Evolutionary conservation across 1,139 yeast genomes (phyloP), one percentile per base, ranked within the genome.

Genomic region (Debaryomyces udenii): DNA sequence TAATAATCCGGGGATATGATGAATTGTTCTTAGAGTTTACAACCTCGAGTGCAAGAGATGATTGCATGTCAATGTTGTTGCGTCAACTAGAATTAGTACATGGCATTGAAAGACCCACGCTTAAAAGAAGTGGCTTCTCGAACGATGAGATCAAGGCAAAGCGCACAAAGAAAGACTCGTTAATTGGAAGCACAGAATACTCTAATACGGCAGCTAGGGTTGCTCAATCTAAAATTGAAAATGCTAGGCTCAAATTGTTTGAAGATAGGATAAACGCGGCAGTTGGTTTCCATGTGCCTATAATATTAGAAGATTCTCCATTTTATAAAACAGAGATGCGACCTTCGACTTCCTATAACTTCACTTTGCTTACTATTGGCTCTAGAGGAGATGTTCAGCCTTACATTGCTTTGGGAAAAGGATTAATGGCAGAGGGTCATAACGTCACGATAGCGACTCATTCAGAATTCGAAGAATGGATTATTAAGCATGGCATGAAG

Each of bases 321-420:
- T 68, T 73, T 42, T 61, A 71, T 46, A 75, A 75, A 45, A 76
- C 82, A 0, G 76, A 69, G 40, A 64, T 82, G 20, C 71, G 67
- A 38, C 83, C 89, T 0, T 57, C 70, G 0, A 75, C 77, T 18
- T 66, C 80, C 1, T 76, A 76, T 49, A 78, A 75, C 32, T 78
- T 91, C 53, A 84, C 89, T 0, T 66, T 90, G 41, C 65, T 91
- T 43, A 91, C 98, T 0, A 91, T 91, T 56, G 98, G 98, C 0
- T 88, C 96, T 0, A 71, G 98, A 43, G 98, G 98, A 32, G 98
- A 91, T 62, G 98, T 91, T 6, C 98, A 91, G 59, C 98, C 98
- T 0, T 93, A 90, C 57, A 85, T 91, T 49, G 93, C 98, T 0
- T 65, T 91, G n/a, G 94, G 88, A 0, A 80, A 82, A 51, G 96